Evolutionary conservation across 441 rosid species (phyloP).

Genomic region (Gossypium davidsonii): DNA sequence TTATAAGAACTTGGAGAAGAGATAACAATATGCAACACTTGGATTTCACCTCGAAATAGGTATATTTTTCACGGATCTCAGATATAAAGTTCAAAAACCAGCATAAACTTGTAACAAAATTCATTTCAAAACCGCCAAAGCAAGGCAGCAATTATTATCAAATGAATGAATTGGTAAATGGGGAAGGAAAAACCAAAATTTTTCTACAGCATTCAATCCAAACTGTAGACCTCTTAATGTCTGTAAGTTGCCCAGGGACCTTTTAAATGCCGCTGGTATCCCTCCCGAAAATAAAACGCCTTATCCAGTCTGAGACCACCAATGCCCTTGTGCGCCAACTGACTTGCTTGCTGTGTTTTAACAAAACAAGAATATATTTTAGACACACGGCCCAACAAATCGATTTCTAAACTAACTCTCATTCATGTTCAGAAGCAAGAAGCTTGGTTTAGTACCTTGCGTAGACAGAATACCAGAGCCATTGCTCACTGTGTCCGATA

Average conservation of each 20-base stretch:
- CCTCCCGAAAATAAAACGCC: conserved; percentile 61
- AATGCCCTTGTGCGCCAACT: conserved; percentile 73
- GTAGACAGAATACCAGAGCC: conserved; percentile 86
- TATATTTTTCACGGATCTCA: background rate
- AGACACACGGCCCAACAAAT: background rate
- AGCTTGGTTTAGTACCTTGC: conserved; percentile 43
- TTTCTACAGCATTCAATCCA: background rate
- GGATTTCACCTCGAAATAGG: background rate
- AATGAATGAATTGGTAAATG: background rate
- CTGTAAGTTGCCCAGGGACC: background rate
- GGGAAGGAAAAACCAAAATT: background rate
- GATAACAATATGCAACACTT: background rate
- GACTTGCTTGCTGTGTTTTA: conserved; percentile 51
- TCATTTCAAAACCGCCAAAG: background rate
- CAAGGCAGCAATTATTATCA: conserved; percentile 2
- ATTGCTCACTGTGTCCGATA: conserved; percentile 63
- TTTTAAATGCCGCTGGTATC: conserved; percentile 59
- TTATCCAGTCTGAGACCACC: conserved; percentile 68
- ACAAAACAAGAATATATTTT: background rate
- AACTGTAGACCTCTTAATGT: background rate
- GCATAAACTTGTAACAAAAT: background rate
- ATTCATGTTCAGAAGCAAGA: background rate
- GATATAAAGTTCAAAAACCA: background rate
- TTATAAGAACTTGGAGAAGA: background rate
- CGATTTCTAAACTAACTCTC: background rate